Evolutionary conservation across 192 early-diverging fungal species (phyloP).

Genomic region (Gamsiella multidivaricata): DNA sequence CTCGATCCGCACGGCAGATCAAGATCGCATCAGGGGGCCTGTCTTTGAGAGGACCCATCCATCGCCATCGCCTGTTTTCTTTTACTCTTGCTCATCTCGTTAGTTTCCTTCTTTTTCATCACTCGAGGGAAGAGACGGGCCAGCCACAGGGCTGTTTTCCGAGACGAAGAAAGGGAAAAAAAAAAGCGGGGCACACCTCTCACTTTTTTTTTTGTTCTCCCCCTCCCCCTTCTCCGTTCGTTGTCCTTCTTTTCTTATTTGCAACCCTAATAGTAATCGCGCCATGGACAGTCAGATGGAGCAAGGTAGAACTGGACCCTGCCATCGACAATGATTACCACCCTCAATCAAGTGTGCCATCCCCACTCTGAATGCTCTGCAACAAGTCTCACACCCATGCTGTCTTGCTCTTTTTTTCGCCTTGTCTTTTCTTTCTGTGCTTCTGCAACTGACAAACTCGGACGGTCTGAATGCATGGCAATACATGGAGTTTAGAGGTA

Average conservation of each 20-base stretch:
- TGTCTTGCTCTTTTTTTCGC: neutral
- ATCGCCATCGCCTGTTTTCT: no score
- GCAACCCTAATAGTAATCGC: conserved; percentile 30
- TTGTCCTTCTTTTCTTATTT: conserved; percentile 9
- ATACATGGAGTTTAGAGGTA: conserved; percentile 7
- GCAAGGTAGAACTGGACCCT: conserved; percentile 30
- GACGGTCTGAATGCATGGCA: conserved; percentile 12
- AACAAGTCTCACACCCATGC: no score
- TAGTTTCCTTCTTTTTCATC: neutral
- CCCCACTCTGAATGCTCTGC: neutral
- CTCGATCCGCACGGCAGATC: no score
- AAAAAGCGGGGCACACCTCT: neutral
- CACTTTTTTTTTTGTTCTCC: neutral
- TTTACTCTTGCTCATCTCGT: neutral
- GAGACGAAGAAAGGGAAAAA: conserved; percentile 8
- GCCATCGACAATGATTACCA: neutral
- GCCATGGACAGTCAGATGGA: conserved; percentile 52
- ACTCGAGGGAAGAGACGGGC: no score
- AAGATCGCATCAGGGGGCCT: no score
- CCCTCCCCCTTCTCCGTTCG: neutral
- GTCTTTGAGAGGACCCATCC: no score
- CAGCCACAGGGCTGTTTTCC: no score
- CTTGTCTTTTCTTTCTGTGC: no score
- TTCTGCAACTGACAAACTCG: no score
- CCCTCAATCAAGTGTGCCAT: neutral